Conservation (phyloP, 208 protist genomes). For the Porcisia hertigi region DNA sequence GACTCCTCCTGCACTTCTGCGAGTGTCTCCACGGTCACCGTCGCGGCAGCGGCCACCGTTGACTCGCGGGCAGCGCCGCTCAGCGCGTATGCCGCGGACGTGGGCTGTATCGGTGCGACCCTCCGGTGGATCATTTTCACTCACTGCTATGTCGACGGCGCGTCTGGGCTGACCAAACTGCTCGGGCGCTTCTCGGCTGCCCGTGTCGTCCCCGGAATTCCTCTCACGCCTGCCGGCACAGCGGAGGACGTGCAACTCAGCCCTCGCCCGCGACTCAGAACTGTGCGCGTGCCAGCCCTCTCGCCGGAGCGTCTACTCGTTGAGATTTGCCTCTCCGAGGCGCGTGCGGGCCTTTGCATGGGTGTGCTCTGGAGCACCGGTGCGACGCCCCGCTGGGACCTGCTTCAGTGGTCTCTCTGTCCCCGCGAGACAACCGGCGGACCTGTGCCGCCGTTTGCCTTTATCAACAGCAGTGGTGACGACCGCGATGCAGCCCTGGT, state of each 20-base stretch:
- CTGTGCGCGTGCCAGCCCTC: too few species aligned
- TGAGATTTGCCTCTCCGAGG: slow-evolving; percentile 31
- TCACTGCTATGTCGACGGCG: too few species aligned
- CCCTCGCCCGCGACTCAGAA: too few species aligned
- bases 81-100: slow-evolving; percentile 40
- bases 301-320: too few species aligned
- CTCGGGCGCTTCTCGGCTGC: slow-evolving; percentile 20
- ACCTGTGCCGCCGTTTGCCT: neutral
- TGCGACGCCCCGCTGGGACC: slow-evolving; percentile 56
- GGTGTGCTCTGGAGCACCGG: slow-evolving; percentile 65
- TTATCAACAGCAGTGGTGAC: neutral
- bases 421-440: slow-evolving; percentile 1
- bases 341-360: slow-evolving; percentile 54
- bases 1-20: too few species aligned
- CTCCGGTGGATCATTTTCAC: slow-evolving; percentile 55
- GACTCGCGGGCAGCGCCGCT: slow-evolving; percentile 51
- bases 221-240: too few species aligned
- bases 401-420: slow-evolving; percentile 17
- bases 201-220: slow-evolving; percentile 33
- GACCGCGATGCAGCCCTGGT: slow-evolving; percentile 18
- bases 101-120: slow-evolving; percentile 32
- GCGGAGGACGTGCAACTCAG: too few species aligned
- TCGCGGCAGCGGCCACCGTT: slow-evolving; percentile 37
- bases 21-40: neutral
- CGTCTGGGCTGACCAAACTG: slow-evolving; percentile 44